These are phyloP conservation scores for Hypholoma fasciculare DNA, from an alignment of 768 basidiomycete species.

Conservation along the genomic window DNA sequence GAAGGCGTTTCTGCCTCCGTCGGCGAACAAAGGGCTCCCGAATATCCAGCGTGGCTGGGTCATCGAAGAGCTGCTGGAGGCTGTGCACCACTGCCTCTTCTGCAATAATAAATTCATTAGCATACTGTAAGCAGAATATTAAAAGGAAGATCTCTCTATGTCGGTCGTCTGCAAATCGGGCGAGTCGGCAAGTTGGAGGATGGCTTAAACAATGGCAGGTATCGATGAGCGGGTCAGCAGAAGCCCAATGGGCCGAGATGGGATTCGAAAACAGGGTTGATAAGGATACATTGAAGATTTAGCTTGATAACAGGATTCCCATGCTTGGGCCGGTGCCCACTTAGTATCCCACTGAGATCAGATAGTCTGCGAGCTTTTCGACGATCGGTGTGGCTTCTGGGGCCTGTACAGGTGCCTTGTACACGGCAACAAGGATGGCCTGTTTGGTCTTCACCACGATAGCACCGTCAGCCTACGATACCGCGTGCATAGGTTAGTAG, in stretches of 20 bases:
- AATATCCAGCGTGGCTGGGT: slow-evolving; percentile 57
- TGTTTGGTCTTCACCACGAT: slow-evolving; percentile 79
- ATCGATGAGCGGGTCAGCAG: background rate
- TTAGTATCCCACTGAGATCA: slow-evolving; percentile 61
- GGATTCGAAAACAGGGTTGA: slow-evolving; percentile 12
- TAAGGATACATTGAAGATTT: slow-evolving; percentile 16
- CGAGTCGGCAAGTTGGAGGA: background rate
- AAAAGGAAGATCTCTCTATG: background rate
- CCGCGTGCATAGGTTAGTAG: background rate
- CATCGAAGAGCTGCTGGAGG: slow-evolving; percentile 63
- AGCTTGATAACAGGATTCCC: slow-evolving; percentile 8
- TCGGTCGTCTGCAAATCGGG: background rate
- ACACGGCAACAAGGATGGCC: slow-evolving; percentile 83
- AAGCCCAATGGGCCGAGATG: slow-evolving; percentile 1
- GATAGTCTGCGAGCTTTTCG: slow-evolving; percentile 75
- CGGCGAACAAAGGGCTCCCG: slow-evolving; percentile 36
- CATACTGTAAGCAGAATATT: slow-evolving; percentile 35
- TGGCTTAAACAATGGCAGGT: background rate
- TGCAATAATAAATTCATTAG: slow-evolving; percentile 67
- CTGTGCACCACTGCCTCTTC: slow-evolving; percentile 68
- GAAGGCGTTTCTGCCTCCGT: slow-evolving; percentile 73
- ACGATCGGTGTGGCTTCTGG: slow-evolving; percentile 66
- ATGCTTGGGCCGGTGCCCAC: background rate
- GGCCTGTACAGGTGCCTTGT: slow-evolving; percentile 62
- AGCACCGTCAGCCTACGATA: slow-evolving; percentile 66